Evolutionary conservation across 2,329 filamentous ascomycete species (phyloP).

Genomic region (Mycosphaerella arachidis): DNA sequence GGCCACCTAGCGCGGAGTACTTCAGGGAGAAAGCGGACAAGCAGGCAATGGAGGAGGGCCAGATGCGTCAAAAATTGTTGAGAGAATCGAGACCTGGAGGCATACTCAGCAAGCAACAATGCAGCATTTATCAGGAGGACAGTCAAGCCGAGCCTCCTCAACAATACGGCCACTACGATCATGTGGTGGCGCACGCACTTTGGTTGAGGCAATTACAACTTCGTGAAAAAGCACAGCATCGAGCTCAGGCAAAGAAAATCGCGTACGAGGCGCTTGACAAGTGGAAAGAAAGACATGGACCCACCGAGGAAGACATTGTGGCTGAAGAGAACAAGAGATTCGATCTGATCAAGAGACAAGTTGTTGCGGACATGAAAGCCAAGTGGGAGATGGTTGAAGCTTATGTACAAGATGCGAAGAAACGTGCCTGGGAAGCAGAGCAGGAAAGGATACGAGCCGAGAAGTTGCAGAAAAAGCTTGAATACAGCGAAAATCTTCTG

Average conservation of each 20-base stretch:
- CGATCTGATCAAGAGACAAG: conserved; percentile 66
- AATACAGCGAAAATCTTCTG: conserved; percentile 30
- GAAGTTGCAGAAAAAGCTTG: conserved; percentile 57
- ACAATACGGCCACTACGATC: conserved; percentile 84
- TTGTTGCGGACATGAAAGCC: conserved; percentile 60
- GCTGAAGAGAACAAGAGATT: conserved; percentile 64
- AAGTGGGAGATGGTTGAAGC: conserved; percentile 57
- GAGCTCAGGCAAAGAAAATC: conserved; percentile 68
- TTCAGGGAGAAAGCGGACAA: conserved; percentile 22
- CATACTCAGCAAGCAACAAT: conserved; percentile 59
- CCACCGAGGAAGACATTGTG: conserved; percentile 74
- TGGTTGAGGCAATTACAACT: conserved; percentile 78
- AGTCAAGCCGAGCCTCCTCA: conserved; percentile 64
- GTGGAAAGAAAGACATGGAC: conserved; percentile 69
- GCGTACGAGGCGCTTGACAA: conserved; percentile 74
- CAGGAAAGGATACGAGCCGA: conserved; percentile 66
- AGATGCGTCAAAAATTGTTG: conserved; percentile 52
- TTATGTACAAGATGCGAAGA: conserved; percentile 54
- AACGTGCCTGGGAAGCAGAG: conserved; percentile 58
- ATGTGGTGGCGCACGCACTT: conserved; percentile 71
- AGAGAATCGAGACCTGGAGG: conserved; percentile 71
- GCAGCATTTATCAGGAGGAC: conserved; percentile 47
- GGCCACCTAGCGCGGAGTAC: conserved; percentile 25
- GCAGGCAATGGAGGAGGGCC: conserved; percentile 27
- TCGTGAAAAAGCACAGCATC: conserved; percentile 73